These are phyloP conservation scores for Trametes versicolor DNA, from an alignment of 1,284 basidiomycete species.

Conservation along the genomic window DNA sequence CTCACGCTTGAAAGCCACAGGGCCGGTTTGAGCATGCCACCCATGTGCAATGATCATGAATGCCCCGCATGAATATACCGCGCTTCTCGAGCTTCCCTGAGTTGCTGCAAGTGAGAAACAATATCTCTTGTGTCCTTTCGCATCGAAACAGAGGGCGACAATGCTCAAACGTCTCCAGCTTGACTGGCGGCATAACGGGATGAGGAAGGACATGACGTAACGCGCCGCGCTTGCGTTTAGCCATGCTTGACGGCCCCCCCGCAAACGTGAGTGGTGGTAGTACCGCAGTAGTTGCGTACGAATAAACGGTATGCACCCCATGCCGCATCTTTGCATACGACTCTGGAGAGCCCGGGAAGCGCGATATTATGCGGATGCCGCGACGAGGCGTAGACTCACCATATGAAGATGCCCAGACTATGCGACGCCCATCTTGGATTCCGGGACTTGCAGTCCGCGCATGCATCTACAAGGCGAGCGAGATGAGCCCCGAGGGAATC, in stretches of 20 bases:
- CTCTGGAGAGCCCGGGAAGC: slow-evolving; percentile 1
- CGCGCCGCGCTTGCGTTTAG: no score
- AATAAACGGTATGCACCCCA: background rate
- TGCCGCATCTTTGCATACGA: background rate
- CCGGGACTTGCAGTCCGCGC: slow-evolving; percentile 85
- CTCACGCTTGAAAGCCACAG: slow-evolving; percentile 59
- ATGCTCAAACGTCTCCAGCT: background rate
- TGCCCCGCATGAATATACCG: background rate
- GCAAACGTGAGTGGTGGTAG: no score
- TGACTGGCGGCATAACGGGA: no score
- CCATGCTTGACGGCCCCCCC: no score
- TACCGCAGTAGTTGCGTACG: background rate
- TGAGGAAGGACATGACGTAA: no score
- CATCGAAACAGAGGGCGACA: background rate
- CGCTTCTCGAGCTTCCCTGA: background rate
- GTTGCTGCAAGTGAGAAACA: background rate
- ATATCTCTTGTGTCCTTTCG: background rate
- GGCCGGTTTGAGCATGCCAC: background rate
- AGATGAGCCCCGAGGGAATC: slow-evolving; percentile 20
- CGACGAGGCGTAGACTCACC: slow-evolving; percentile 53
- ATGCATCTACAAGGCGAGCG: slow-evolving; percentile 62
- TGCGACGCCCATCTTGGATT: slow-evolving; percentile 86
- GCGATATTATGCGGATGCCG: background rate
- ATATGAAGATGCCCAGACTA: slow-evolving; percentile 85
- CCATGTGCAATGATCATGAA: background rate